These are phyloP conservation scores for Boletus edulis DNA, from an alignment of 768 basidiomycete species.

Conservation along the genomic window DNA sequence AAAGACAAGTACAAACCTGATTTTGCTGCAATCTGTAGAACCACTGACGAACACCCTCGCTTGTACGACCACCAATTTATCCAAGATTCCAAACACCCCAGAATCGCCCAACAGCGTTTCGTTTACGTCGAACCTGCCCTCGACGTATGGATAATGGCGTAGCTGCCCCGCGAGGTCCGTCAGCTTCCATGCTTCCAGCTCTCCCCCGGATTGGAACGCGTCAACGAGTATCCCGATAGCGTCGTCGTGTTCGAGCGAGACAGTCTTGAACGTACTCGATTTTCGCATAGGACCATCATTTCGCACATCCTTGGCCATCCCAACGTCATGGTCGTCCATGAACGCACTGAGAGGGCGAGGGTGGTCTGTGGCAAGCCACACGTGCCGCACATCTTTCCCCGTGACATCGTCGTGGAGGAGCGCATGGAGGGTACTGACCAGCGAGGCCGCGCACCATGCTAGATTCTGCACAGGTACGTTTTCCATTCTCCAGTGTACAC, in stretches of 20 bases:
- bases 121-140: conserved; percentile 18
- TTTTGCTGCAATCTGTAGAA: conserved; percentile 42
- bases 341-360: conserved; percentile 27
- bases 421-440: conserved; percentile 42
- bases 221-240: conserved; percentile 42
- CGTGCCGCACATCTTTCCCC: conserved; percentile 33
- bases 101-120: conserved; percentile 42
- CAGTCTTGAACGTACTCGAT: conserved; percentile 47
- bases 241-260: conserved; percentile 42
- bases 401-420: conserved; percentile 31
- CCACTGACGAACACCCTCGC: conserved; percentile 53
- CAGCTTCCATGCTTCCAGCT: conserved; percentile 39
- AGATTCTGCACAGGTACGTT: conserved; percentile 42
- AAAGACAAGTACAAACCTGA: conserved; percentile 36
- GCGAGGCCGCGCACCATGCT: conserved; percentile 46
- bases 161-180: conserved; percentile 43
- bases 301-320: neutral
- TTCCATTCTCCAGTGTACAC: conserved; percentile 61
- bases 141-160: conserved; percentile 21
- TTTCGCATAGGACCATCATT: conserved; percentile 18
- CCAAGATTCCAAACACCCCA: conserved; percentile 53
- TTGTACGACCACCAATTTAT: conserved; percentile 51
- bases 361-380: conserved; percentile 61
- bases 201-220: conserved; percentile 43
- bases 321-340: conserved; percentile 2